Base-by-base conservation (phyloP, 2,329 filamentous ascomycete species). In the Cadophora gregata region DNA sequence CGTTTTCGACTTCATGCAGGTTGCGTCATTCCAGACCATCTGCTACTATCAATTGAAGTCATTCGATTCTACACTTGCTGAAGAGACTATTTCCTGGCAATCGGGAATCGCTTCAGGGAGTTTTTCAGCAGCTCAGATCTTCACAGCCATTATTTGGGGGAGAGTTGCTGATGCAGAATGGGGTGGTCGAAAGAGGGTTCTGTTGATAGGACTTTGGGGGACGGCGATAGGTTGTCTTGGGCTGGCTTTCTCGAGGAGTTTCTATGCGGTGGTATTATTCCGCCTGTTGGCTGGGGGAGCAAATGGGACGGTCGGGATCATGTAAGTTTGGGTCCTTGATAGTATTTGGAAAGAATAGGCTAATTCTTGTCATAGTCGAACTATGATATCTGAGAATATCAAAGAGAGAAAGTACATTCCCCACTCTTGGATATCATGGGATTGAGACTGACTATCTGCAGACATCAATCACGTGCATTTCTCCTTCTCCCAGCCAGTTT, bases 31-130 rank as follows among this genome's bases (percentile, higher is more conserved):
- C 12, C 47, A 88, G 59, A 84, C 88, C 1, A 92, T 92, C 76
- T 84, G 92, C 76, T 92, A 89, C 79, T 91, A 90, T 77, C 88
- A 91, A 75, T 84, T 92, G 19, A 85, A 85, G 65, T 91, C 86
- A 0, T 90, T 91, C 67, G 66, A 63, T 53, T 38, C 64, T 69
- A 78, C 29, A 51, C 68, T 31, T 58, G 70, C n/a, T 36, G 68
- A 45, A 78, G 85, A 65, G 61, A 70, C 29, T 0, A 88, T 92
- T 51, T 85, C 90, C 0, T 81, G 82, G 2, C 89, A 90, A 74
- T 88, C 88, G 0, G 90, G 90, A n/a, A 80, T 92, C 4, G 80
- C 92, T 19, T 85, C 89, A 19, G 89, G 87, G 3, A 83, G 85
- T 91, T 63, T 63, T 68, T 89, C 89, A 0, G 84, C 87, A 1